phyloP scores from a whole-genome alignment of 371 early-diverging fungal species.

The Batrachochytrium dendrobatidis region DNA sequence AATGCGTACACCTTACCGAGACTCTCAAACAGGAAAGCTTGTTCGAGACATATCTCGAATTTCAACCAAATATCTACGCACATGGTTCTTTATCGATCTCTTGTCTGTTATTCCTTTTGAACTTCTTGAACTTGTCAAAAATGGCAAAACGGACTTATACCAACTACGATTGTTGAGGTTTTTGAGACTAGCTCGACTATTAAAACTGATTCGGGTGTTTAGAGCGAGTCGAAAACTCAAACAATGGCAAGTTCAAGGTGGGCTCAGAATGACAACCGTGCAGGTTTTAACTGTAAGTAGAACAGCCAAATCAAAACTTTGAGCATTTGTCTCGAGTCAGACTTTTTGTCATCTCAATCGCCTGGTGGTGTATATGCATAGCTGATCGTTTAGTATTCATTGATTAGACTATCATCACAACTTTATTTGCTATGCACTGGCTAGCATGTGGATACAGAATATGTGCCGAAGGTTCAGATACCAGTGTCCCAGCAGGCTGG shows the following conservation, averaged over 20 bases:
- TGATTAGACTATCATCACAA: constrained; percentile 15
- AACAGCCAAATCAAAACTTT: constrained; percentile 3
- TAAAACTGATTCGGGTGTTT: constrained; percentile 41
- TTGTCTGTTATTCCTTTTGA: constrained; percentile 41
- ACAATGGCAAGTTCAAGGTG: constrained; percentile 30
- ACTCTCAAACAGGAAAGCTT: constrained; percentile 29
- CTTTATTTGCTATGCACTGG: constrained; percentile 40
- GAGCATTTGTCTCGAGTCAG: constrained; percentile 2
- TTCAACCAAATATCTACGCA: constrained; percentile 21
- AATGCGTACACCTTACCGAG: constrained; percentile 36
- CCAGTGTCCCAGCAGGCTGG: constrained; percentile 28
- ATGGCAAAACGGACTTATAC: constrained; percentile 8
- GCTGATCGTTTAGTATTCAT: background rate
- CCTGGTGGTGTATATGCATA: background rate
- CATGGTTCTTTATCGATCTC: constrained; percentile 41
- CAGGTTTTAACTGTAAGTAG: constrained; percentile 30
- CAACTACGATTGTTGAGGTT: constrained; percentile 32
- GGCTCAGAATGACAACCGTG: constrained; percentile 32
- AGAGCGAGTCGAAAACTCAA: constrained; percentile 38
- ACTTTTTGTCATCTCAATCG: background rate
- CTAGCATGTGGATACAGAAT: constrained; percentile 40
- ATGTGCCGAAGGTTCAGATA: constrained; percentile 18
- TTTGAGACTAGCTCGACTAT: constrained; percentile 30
- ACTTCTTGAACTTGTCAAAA: constrained; percentile 16
- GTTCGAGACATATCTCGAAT: constrained; percentile 27